Evolutionary conservation across 1,284 basidiomycete genomes (phyloP).

Genomic region (Neonothopanus nambi): DNA sequence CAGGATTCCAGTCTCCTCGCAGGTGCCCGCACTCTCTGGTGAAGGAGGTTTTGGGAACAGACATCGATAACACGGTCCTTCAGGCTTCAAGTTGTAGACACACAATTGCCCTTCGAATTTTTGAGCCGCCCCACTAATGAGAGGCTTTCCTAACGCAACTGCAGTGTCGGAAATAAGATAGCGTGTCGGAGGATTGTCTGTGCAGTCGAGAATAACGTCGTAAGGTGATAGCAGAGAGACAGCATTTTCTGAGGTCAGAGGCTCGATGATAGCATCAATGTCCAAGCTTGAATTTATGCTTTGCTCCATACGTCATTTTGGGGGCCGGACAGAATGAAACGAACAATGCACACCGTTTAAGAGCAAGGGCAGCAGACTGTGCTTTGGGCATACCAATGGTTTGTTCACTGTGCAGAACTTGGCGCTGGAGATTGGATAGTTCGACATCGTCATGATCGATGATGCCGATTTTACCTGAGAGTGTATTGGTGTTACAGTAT

Average conservation of each 20-base stretch:
- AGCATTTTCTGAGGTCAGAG: conserved; percentile 66
- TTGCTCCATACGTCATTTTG: conserved; percentile 5
- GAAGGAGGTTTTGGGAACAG: conserved; percentile 82
- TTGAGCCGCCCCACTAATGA: conserved; percentile 94
- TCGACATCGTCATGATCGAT: conserved; percentile 93
- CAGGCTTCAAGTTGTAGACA: conserved; percentile 66
- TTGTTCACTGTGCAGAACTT: conserved; percentile 85
- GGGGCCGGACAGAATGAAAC: neutral
- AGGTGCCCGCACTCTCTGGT: conserved; percentile 67
- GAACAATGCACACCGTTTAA: conserved; percentile 53
- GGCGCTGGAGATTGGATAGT: conserved; percentile 91
- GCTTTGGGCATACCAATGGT: conserved; percentile 86
- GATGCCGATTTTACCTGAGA: conserved; percentile 77
- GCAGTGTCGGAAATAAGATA: conserved; percentile 93
- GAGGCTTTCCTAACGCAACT: conserved; percentile 72
- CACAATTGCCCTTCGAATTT: conserved; percentile 90
- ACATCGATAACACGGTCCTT: conserved; percentile 93
- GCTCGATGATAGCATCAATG: conserved; percentile 52
- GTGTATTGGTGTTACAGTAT: conserved; percentile 5
- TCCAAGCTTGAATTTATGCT: conserved; percentile 73
- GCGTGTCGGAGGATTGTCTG: conserved; percentile 90
- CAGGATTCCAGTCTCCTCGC: conserved; percentile 90
- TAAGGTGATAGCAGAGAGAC: conserved; percentile 58
- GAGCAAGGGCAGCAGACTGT: conserved; percentile 72
- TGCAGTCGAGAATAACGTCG: conserved; percentile 91